Evolutionary conservation across 148 eudicot genomes (phyloP), one percentile per base, ranked within the genome.

Genomic region (Heliamphora exappendiculata): DNA sequence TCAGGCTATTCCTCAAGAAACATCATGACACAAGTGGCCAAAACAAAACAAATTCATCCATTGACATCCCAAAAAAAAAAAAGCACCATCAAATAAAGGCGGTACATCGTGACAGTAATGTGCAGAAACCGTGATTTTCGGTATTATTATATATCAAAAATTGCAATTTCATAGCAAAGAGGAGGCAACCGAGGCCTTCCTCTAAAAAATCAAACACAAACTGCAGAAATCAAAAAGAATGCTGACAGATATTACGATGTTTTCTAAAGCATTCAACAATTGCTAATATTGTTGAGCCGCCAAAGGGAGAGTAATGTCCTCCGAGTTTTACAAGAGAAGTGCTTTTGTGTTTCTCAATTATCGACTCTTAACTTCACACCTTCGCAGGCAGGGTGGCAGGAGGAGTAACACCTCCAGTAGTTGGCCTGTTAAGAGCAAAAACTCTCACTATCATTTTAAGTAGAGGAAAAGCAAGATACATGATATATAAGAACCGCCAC

Each of bases 361-460:
- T 75, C 22, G n/a, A 11, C 49, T 39, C 29, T n/a, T 14, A 39
- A 24, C 39, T 59, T 59, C 24, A 74, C 11, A 33, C n/a, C 58
- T 75, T 47, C 1, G 31, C 70, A 20, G 78, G 78, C 22, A n/a
- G 12, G 20, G 44, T 7, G 33, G 31, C 76, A 37, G 73, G 31
- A 59, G 62, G 42, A 44, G 62, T 1, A 59, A 31, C 70, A 49
- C 70, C 82, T 24, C 82, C 82, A 19, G 82, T 80, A 19, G 82
- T 80, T 67, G 82, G 82, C 70, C 82, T 80, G 22, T 34, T 33
- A 37, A 26, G 57, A n/a, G 10, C 19, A 67, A 26, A 0, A 39
- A 29, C 12, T 29, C 36, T 36, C 66, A 58, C 37, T 13, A 24
- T 53, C 53, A 31, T 29, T 57, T 31, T 26, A 22, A 57, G 14